A percentile compares a stretch with the other conserved stretches of the same genome.
Evolutionary conservation across 257 asterid genomes (phyloP).

Genomic region (Apocynum venetum): DNA sequence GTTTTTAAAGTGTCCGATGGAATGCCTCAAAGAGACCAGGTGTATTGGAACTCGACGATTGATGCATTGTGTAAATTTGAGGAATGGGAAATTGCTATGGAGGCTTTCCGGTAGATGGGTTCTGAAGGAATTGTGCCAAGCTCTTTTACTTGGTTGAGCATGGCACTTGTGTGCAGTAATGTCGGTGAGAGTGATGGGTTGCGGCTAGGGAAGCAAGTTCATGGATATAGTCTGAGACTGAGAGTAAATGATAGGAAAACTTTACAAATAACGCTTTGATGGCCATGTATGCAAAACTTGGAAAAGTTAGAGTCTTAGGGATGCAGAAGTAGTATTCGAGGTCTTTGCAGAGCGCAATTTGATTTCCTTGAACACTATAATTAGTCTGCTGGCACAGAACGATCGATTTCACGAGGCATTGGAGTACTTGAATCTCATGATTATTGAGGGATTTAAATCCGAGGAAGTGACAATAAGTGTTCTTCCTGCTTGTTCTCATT

Average conservation of each 20-base stretch:
- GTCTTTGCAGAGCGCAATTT: slow-evolving; percentile 45
- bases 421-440: slow-evolving; percentile 52
- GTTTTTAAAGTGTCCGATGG: slow-evolving; percentile 64
- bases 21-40: slow-evolving; percentile 72
- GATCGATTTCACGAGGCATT: slow-evolving; percentile 60
- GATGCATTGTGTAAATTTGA: slow-evolving; percentile 64
- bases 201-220: slow-evolving; percentile 79
- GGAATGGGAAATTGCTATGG: slow-evolving; percentile 74
- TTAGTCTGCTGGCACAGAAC: slow-evolving; percentile 52
- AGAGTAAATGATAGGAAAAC: slow-evolving; percentile 55
- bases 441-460: slow-evolving; percentile 51
- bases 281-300: slow-evolving; percentile 82
- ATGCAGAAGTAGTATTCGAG: slow-evolving; percentile 52
- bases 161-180: slow-evolving; percentile 75
- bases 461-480: slow-evolving; percentile 78
- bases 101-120: slow-evolving; percentile 59
- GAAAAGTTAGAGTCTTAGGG: slow-evolving; percentile 33
- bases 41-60: slow-evolving; percentile 79
- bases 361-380: slow-evolving; percentile 88
- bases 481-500: slow-evolving; percentile 82
- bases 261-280: slow-evolving; percentile 70
- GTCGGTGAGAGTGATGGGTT: slow-evolving; percentile 45
- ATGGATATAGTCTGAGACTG: slow-evolving; percentile 44
- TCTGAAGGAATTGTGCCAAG: slow-evolving; percentile 52
- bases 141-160: slow-evolving; percentile 73